Percentiles rank a stretch among this genome's conserved stretches.
phyloP scores from a whole-genome alignment of 2,329 filamentous ascomycete species.

The Penicillium psychrosexuale region DNA sequence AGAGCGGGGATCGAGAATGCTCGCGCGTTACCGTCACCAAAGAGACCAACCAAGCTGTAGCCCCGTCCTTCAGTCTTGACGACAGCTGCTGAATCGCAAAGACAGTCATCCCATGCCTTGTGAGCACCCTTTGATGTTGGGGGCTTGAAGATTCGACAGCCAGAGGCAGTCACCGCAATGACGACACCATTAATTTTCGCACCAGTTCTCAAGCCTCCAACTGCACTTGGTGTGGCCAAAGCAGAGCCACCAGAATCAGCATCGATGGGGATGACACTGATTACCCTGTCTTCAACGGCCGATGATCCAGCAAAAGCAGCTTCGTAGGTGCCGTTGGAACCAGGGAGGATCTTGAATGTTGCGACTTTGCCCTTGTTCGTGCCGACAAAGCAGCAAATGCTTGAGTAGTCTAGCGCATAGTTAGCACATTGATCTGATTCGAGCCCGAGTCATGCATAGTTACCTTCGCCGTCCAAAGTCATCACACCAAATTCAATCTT shows the following conservation, averaged over 20 bases:
- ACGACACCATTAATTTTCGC: conserved; percentile 74
- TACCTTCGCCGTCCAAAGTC: conserved; percentile 82
- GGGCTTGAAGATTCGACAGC: conserved; percentile 84
- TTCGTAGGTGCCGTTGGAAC: conserved; percentile 64
- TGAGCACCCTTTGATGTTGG: conserved; percentile 84
- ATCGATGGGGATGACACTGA: conserved; percentile 76
- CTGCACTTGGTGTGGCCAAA: conserved; percentile 67
- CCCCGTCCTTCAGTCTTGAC: conserved; percentile 72
- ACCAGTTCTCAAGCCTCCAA: conserved; percentile 74
- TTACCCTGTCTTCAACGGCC: conserved; percentile 64
- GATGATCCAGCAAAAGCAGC: conserved; percentile 68
- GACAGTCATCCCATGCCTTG: conserved; percentile 77
- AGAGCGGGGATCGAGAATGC: conserved; percentile 84
- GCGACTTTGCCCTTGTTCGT: conserved; percentile 79
- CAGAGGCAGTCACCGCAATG: conserved; percentile 69
- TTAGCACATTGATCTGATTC: conserved; percentile 23
- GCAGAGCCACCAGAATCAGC: conserved; percentile 73
- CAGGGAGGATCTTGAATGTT: conserved; percentile 86
- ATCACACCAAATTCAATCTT: conserved; percentile 88
- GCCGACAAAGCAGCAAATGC: conserved; percentile 86
- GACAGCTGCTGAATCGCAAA: conserved; percentile 78
- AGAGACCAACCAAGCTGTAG: conserved; percentile 76
- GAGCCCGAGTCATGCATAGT: conserved; percentile 13
- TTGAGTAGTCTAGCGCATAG: conserved; percentile 67
- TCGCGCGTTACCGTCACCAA: conserved; percentile 74